Base-by-base conservation (phyloP, 2,329 filamentous ascomycete species). In the Tolypocladium pustulatum region DNA sequence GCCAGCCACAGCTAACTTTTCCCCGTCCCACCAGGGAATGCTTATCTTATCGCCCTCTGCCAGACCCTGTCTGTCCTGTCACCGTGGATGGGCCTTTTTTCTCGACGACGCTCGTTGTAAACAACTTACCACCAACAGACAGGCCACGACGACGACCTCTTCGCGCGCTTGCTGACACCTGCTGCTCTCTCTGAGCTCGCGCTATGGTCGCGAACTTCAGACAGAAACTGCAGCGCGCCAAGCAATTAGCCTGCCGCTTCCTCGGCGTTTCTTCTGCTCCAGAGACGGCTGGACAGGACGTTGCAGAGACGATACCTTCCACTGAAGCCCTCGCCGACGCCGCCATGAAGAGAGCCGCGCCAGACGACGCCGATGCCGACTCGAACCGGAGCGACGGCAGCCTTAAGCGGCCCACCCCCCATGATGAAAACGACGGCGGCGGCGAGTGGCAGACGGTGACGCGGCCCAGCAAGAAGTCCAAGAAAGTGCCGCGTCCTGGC, bases 401-500 rank as follows among this genome's bases (percentile, higher is more conserved):
- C 62, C 71, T 79, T 40, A 83, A 83, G 71, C 77, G 80, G 52
- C 61, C 77, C 3, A 76, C 72, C 57, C 75, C 79, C 27, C 76
- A 81, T 65, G 79, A 66, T 34, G 63, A 63, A 32, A 72, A 71
- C 22, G 69, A 72, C 37, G 69, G 68, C 58, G 71, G 68, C 25
- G 74, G 69, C 57, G 79, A 76, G 52, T 86, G 83, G 83, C 75
- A 83, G 66, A 79, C 77, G 22, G 78, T 85, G 61, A 76, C 78
- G 25, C 78, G 78, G 27, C 74, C 78, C 22, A 74, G 71, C 41
- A 86, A 85, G 72, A 85, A 84, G 67, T 68, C 75, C 8, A 87
- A 87, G 71, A 87, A 86, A 72, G 69, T 82, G 2, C 84, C 84
- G 2, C 79, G 78, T 52, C 72, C 78, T 40, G 75, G 79, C 41